These are phyloP conservation scores for Citrus sinensis DNA, from an alignment of 345 rosid species.

Conservation along the genomic window DNA sequence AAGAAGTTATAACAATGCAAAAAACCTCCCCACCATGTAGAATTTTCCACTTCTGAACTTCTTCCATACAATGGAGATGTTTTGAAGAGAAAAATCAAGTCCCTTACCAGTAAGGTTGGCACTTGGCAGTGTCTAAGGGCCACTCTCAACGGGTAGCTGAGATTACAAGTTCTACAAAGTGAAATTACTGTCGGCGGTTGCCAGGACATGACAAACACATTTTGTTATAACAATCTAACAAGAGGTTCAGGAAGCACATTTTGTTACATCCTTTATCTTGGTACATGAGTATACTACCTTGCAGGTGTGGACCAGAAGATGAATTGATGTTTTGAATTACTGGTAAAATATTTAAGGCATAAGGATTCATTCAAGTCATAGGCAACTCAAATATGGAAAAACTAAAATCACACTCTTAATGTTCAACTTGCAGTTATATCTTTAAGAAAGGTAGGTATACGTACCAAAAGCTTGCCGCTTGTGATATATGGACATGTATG, in stretches of 20 bases:
- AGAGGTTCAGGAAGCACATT: not conserved
- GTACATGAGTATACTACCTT: not conserved
- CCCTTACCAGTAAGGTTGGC: not conserved
- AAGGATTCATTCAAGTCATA: not conserved
- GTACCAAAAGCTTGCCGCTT: slow-evolving; percentile 39
- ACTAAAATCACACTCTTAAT: not conserved
- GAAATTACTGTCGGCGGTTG: not conserved
- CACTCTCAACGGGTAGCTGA: no score
- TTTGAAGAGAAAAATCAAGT: not conserved
- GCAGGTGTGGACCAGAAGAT: not conserved
- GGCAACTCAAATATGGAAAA: not conserved
- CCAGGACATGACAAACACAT: not conserved
- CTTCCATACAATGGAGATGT: no score
- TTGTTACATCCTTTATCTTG: not conserved
- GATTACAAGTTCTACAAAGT: not conserved
- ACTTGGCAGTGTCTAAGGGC: not conserved
- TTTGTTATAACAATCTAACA: not conserved
- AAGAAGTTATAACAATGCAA: not conserved
- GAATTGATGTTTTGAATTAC: not conserved
- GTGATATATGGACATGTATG: slow-evolving; percentile 23
- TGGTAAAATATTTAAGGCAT: not conserved
- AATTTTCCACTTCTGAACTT: not conserved
- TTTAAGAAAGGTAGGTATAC: not conserved
- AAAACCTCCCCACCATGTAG: not conserved
- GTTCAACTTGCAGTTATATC: not conserved